Base-by-base conservation (phyloP, 768 basidiomycete species). In the Suillus cothurnatus region DNA sequence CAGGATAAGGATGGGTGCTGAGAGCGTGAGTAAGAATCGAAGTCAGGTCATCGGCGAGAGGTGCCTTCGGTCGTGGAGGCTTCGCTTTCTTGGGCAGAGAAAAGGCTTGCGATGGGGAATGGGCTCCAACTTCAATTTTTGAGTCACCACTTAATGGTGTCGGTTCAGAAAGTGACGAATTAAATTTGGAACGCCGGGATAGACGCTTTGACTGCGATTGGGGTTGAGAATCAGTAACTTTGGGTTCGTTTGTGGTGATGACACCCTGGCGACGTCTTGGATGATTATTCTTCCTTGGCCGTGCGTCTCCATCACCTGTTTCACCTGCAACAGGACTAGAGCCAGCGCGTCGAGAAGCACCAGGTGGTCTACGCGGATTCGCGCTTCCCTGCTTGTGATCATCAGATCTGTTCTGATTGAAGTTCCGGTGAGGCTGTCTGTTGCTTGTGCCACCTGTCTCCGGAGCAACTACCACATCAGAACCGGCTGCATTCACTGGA, bases 1-100 rank as follows among this genome's bases (percentile, higher is more conserved):
- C 93, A 0, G 87, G 84, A 67, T 86, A 92, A 3, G 94, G 92
- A 0, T 89, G 84, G 0, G 85, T 85, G 67, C 86, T 85, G 34
- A 95, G 81, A 6, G 84, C 82, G 31, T 84, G 84, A 21, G 84
- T 91, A 63, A 95, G 85, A 4, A 82, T 84, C 6, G 92, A 92
- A 0, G 92, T 92, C 41, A 95, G 84, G 72, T 92, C 92, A 67
- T 90, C 87, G 4, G 80, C 74, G 0, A 58, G 62, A 2, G 66
- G 68, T n/a, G 66, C 71, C 11, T 66, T 67, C 1, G 64, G 7
- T 21, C 58, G 59, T 43, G 69, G 61, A 34, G 67, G 58, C 43
- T 39, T 70, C 32, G 57, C 64, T 49, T 65, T 64, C 26, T 61
- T 52, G 17, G 62, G 32, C 56, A 23, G 31, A 53, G 64, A 60